Conservation (phyloP, 1,284 basidiomycete species). For the Macrocystidia cucumis region DNA sequence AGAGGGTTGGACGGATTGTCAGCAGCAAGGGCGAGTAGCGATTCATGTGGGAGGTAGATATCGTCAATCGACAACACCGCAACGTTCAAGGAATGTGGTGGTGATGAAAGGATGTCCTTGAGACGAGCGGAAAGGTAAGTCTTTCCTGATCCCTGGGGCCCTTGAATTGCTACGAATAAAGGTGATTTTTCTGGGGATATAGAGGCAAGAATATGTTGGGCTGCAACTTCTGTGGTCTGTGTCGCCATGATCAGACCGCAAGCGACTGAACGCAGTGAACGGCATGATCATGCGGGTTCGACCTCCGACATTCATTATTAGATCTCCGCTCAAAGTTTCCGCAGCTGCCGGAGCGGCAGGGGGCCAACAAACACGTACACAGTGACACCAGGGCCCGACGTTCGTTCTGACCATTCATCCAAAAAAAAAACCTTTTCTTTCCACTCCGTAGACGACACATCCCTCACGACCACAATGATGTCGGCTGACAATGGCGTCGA, state of each 20-base stretch:
- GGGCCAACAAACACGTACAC: too few species aligned
- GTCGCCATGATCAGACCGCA: too few species aligned
- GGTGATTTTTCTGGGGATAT: slow-evolving; percentile 27
- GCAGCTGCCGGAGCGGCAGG: too few species aligned
- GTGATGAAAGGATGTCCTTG: slow-evolving; percentile 35
- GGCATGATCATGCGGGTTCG: background rate
- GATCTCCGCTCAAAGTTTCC: background rate
- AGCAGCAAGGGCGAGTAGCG: slow-evolving; percentile 44
- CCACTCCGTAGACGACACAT: background rate
- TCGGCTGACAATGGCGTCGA: slow-evolving; percentile 27
- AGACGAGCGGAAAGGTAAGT: slow-evolving; percentile 60
- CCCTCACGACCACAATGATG: slow-evolving; percentile 35
- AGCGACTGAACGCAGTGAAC: background rate
- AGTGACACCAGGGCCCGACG: too few species aligned
- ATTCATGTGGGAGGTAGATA: slow-evolving; percentile 70
- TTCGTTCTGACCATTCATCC: background rate
- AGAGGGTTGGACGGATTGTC: slow-evolving; percentile 54
- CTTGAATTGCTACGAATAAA: slow-evolving; percentile 76
- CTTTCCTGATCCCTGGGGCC: slow-evolving; percentile 84
- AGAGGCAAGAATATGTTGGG: slow-evolving; percentile 37
- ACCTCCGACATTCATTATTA: too few species aligned
- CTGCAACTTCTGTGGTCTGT: slow-evolving; percentile 20
- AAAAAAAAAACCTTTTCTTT: background rate
- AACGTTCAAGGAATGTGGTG: slow-evolving; percentile 47
- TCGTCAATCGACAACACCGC: slow-evolving; percentile 81